Evolutionary conservation across 306 rosid genomes (phyloP).

Genomic region (Canavalia gladiata): DNA sequence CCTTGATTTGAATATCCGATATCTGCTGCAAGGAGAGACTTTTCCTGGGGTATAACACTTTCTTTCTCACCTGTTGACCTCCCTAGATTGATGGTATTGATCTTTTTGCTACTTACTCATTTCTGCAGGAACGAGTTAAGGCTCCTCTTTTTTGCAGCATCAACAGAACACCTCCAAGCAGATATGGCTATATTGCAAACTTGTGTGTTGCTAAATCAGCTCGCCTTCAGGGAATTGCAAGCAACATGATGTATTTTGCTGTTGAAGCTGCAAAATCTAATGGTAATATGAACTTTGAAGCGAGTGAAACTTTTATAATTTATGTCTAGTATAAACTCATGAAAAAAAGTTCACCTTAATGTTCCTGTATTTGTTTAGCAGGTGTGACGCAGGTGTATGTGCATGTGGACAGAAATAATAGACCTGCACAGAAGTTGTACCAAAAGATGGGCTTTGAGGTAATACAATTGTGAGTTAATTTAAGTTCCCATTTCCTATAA

Average conservation of each 20-base stretch:
- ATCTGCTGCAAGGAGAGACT: constrained; percentile 85
- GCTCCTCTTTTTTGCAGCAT: constrained; percentile 65
- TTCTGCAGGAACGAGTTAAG: constrained; percentile 73
- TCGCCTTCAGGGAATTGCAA: constrained; percentile 86
- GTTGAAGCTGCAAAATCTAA: constrained; percentile 66
- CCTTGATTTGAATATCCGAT: constrained; percentile 78
- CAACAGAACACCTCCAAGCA: constrained; percentile 61
- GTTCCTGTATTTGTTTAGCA: constrained; percentile 47
- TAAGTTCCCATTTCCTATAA: not conserved
- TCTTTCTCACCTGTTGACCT: constrained; percentile 33
- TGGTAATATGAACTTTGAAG: constrained; percentile 60
- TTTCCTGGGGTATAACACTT: constrained; percentile 79
- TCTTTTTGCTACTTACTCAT: constrained; percentile 23
- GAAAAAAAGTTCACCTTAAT: constrained; percentile 4
- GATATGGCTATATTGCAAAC: constrained; percentile 87
- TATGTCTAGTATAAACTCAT: constrained; percentile 12
- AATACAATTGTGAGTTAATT: constrained; percentile 33
- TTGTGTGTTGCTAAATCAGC: constrained; percentile 78
- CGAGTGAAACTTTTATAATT: not conserved
- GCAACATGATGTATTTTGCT: constrained; percentile 86
- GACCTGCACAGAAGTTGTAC: constrained; percentile 69
- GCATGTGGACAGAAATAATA: constrained; percentile 76
- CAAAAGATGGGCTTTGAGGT: constrained; percentile 89
- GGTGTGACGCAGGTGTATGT: constrained; percentile 79
- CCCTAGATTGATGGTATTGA: constrained; percentile 38